Base-by-base conservation (phyloP, 148 eudicot genomes). In the Bassia scoparia region DNA sequence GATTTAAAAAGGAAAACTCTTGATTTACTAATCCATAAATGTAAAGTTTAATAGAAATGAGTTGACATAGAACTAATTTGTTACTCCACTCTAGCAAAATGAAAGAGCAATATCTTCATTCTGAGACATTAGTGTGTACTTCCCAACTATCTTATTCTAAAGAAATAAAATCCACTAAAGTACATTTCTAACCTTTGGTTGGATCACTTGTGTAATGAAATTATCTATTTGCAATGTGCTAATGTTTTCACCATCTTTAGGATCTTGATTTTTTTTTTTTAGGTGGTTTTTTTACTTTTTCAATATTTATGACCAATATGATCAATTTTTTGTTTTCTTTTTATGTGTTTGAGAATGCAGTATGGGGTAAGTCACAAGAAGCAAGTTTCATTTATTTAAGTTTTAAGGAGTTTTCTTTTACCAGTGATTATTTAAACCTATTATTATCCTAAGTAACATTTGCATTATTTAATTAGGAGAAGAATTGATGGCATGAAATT, bases 1-100 rank as follows among this genome's bases (percentile, higher is more conserved):
- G n/a, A n/a, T n/a, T n/a, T n/a, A 12, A 62, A 62, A 33, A 31
- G 18, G 43, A 37, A 34, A 15, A 26, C 8, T 15, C 44, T 34
- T 62, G 1, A 26, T 62, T 61, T 2, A 27, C 9, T 35, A 7
- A 62, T 13, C 44, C 44, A 38, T 10, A 62, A 26, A 49, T 49
- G 53, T 18, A 49, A 49, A 49, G 4, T 15, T 65, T 21, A 11
- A 27, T 29, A 7, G 27, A 50, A 34, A 30, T 71, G 74, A 71
- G 64, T 71, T 71, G 74, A 56, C 65, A 71, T 71, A 14, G 10
- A 27, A 68, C 17, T 50, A 30, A 49, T 20, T 15, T 58, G 66
- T 27, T 18, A 58, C 55, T 59, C 74, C 35, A 71, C 35, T 71
- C 66, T 27, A 41, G 63, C 53, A 41, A 59, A 71, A 5, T 30